phyloP scores from a whole-genome alignment of 2,329 filamentous ascomycete species.

The Passalora sequoiae region DNA sequence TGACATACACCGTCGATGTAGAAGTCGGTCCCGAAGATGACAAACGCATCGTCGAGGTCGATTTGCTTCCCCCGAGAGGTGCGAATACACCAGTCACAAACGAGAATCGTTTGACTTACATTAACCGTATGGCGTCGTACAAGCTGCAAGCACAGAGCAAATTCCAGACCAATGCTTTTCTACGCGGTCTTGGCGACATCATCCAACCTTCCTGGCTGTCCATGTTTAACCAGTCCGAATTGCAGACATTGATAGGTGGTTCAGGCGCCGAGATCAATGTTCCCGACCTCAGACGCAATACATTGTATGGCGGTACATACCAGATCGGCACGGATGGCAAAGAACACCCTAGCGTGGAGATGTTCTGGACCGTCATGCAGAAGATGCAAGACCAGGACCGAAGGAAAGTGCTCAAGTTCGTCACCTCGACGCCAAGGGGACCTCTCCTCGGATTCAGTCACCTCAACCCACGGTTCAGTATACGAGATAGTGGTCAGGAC shows the following conservation, averaged over 20 bases:
- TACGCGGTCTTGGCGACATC: slow-evolving; percentile 78
- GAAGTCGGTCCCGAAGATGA: slow-evolving; percentile 40
- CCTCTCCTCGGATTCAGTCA: slow-evolving; percentile 85
- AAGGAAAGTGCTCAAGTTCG: slow-evolving; percentile 86
- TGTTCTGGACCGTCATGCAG: slow-evolving; percentile 90
- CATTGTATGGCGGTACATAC: slow-evolving; percentile 82
- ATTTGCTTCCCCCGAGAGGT: slow-evolving; percentile 66
- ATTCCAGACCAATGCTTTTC: slow-evolving; percentile 79
- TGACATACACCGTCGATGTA: slow-evolving; percentile 88
- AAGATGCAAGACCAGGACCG: slow-evolving; percentile 69
- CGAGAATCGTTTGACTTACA: slow-evolving; percentile 88
- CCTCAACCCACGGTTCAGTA: slow-evolving; percentile 79
- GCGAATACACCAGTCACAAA: slow-evolving; percentile 77
- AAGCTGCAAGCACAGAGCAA: slow-evolving; percentile 75
- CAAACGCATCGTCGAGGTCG: slow-evolving; percentile 61
- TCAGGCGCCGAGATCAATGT: slow-evolving; percentile 77
- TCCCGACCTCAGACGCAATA: slow-evolving; percentile 77
- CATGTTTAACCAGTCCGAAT: slow-evolving; percentile 96
- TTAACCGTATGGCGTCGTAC: slow-evolving; percentile 84
- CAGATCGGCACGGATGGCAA: slow-evolving; percentile 78
- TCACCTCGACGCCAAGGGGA: slow-evolving; percentile 86
- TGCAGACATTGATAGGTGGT: slow-evolving; percentile 88
- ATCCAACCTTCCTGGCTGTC: slow-evolving; percentile 89
- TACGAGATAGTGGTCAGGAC: slow-evolving; percentile 74
- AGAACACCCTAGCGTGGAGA: slow-evolving; percentile 77